Evolutionary conservation across 495 filamentous ascomycete species (phyloP), one percentile per base, ranked within the genome.

Genomic region (Viridothelium virens): DNA sequence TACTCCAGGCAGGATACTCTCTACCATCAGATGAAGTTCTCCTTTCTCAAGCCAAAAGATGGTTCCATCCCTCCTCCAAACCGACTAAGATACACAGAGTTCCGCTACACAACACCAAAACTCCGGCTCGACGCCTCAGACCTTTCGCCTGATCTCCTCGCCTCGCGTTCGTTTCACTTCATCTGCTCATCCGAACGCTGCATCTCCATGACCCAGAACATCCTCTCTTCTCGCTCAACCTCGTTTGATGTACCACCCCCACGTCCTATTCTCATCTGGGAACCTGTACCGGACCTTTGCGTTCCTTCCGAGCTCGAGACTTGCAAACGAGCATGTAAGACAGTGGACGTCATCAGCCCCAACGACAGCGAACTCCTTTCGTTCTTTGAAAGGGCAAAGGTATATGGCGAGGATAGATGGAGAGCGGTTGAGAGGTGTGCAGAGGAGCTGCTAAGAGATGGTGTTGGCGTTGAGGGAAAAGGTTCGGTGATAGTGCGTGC

Each of bases 221-320:
- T 96, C 59, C 72, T 87, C 14, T 70, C 76, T 3, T 77, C 79
- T 31, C 80, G 77, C 3, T 18, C 25, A 2, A 61, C 34, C 18
- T 53, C 37, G 9, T 47, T 41, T 25, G 34, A 11, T 9, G 9
- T 48, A 9, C 5, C 48, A 16, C n/a, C 59, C 3, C 33, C 38
- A 6, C 80, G 81, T 38, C 91, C 90, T 1, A 74, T 94, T 12
- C 88, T 97, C 74, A 84, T 97, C 47, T 98, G 94, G 94, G 94
- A 98, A 73, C 94, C 94, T 3, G 88, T 96, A 2, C 94, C 95
- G 11, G 91, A 95, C 73, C 83, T 89, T 2, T 97, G 94, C 74
- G 85, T 81, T 0, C 89, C 91, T 0, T 83, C 85, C 67, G 86
- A 97, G 74, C 80, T 91, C 62, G 78, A 86, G 1, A 88, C 85